Base-by-base conservation (phyloP, 331 rosid species). In the Rosa hybrid region DNA sequence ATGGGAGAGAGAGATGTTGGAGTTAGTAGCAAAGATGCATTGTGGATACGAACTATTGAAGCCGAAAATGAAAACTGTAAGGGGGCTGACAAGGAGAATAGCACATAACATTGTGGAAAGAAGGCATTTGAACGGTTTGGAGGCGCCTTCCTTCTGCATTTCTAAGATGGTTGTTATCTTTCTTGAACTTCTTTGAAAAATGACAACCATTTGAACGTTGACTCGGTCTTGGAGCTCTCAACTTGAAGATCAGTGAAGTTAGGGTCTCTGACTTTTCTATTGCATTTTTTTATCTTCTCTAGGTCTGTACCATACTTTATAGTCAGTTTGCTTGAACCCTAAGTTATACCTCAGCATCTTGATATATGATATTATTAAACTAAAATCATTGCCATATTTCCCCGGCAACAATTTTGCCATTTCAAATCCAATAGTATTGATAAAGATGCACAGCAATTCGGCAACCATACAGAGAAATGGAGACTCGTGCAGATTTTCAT, bases 31-130 rank as follows among this genome's bases (percentile, higher is more conserved):
- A 30, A 68, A 78, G 59, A 68, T n/a, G 54, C 68, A 68, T 21
- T 39, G 41, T 9, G 75, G 75, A 42, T 63, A 65, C 8, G 75
- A 54, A 9, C 64, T 39, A 10, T 16, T 50, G 69, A 76, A 80
- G 46, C 79, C 69, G 12, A 64, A 64, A 48, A 74, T 50, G 63
- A 65, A 16, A 4, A 80, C 51, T 27, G 79, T 64, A 45, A 78
- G 27, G 68, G 77, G 70, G 45, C 68, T 80, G 75, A 57, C 78
- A 49, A 80, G 75, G 53, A 74, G 74, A 51, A 80, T 18, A 38
- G 50, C 49, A 41, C 75, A 73, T 11, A 80, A 74, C 83, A 65
- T 64, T 16, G 25, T 25, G 49, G 34, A 72, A 41, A 74, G 75
- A 80, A 74, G 68, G 59, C 79, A 80, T 74, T 72, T 74, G 3